These are phyloP conservation scores for Tilletia setariae DNA, from an alignment of 1,284 basidiomycete genomes.

Conservation along the genomic window DNA sequence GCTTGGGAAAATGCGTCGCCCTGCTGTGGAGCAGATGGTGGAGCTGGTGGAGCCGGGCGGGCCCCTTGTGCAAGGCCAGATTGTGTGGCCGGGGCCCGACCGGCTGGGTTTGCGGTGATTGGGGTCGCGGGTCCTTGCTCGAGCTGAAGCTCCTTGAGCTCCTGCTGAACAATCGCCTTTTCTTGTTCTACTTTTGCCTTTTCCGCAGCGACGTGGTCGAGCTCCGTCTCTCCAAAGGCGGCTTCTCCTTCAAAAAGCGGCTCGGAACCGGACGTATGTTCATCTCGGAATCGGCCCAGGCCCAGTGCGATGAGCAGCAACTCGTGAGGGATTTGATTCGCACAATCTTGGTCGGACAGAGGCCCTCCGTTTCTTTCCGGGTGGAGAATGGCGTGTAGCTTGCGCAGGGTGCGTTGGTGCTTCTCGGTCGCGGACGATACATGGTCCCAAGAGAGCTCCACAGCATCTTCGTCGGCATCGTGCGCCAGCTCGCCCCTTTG, in stretches of 20 bases:
- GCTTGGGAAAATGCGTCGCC: constrained; percentile 1
- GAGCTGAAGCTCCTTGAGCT: constrained; percentile 9
- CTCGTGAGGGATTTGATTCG: constrained; percentile 31
- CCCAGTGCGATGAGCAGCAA: constrained; percentile 43
- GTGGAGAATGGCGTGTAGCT: constrained; percentile 15
- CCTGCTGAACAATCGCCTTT: background rate
- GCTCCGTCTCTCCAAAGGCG: constrained; percentile 31
- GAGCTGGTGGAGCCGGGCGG: background rate
- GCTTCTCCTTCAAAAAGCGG: constrained; percentile 44
- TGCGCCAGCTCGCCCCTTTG: constrained; percentile 23
- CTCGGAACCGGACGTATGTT: constrained; percentile 32
- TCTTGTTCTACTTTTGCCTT: constrained; percentile 4
- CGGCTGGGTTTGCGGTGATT: background rate
- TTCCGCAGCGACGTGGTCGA: constrained; percentile 4
- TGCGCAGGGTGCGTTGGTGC: background rate
- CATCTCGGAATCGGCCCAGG: constrained; percentile 40
- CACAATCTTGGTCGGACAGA: constrained; percentile 15
- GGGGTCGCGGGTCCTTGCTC: constrained; percentile 12
- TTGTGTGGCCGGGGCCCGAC: too few species aligned
- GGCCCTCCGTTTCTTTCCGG: constrained; percentile 21
- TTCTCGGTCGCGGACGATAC: constrained; percentile 21
- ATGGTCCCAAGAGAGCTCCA: constrained; percentile 20
- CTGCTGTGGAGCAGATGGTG: background rate
- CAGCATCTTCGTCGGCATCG: constrained; percentile 30
- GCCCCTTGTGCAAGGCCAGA: background rate